These are phyloP conservation scores for Articulospora tetracladia DNA, from an alignment of 495 filamentous ascomycete genomes.

Conservation along the genomic window DNA sequence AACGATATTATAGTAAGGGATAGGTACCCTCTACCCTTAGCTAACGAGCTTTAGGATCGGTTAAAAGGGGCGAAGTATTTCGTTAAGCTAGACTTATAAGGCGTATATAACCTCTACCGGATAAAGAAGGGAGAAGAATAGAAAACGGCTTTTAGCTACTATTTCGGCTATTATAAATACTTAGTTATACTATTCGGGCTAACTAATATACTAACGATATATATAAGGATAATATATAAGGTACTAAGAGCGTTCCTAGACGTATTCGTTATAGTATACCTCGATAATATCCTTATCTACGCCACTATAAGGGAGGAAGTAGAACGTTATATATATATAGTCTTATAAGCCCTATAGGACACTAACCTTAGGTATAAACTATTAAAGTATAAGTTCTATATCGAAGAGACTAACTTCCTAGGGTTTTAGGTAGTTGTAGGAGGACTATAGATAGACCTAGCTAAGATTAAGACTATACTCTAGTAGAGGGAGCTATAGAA, in stretches of 20 bases:
- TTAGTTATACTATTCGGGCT: slow-evolving; percentile 30
- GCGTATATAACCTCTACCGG: no score
- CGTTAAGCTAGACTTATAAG: no score
- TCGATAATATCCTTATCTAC: not conserved
- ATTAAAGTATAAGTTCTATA: no score
- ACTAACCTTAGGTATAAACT: not conserved
- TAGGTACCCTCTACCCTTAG: slow-evolving; percentile 39
- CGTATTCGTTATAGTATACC: not conserved
- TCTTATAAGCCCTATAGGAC: no score
- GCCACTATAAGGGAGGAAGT: not conserved
- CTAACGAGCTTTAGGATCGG: slow-evolving; percentile 34
- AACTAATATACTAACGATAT: slow-evolving; percentile 22
- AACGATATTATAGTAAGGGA: slow-evolving; percentile 42
- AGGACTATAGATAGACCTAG: no score
- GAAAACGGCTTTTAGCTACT: no score
- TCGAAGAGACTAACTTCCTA: no score
- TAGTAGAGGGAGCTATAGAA: no score
- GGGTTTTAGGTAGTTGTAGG: no score
- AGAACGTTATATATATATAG: not conserved
- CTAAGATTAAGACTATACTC: no score
- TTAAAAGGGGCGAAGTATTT: slow-evolving; percentile 32
- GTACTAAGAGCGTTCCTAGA: not conserved
- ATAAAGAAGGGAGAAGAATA: no score
- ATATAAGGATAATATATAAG: no score
- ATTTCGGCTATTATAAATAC: slow-evolving; percentile 23